Evolutionary conservation across 768 basidiomycete genomes (phyloP).

Genomic region (Termitomyces titanicus): DNA sequence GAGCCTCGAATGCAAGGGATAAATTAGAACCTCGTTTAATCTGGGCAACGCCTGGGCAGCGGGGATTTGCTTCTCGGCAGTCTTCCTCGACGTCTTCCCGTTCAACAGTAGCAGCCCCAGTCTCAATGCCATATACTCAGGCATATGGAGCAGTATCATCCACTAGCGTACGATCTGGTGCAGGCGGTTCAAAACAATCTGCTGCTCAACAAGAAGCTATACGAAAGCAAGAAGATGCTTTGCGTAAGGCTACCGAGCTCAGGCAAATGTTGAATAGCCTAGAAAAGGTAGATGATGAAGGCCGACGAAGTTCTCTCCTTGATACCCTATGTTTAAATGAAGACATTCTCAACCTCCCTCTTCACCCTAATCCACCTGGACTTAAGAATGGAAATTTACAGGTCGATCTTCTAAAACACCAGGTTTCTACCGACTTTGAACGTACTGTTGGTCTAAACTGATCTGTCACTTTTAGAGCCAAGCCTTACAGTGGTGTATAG

Average conservation of each 20-base stretch:
- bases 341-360: slow-evolving; percentile 70
- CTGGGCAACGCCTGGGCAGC: slow-evolving; percentile 73
- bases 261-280: slow-evolving; percentile 58
- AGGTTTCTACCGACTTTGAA: slow-evolving; percentile 38
- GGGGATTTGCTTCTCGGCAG: slow-evolving; percentile 43
- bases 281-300: slow-evolving; percentile 78
- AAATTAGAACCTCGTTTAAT: slow-evolving; percentile 61
- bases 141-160: slow-evolving; percentile 17
- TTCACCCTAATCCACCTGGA: slow-evolving; percentile 71
- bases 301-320: slow-evolving; percentile 63
- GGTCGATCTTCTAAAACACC: slow-evolving; percentile 79
- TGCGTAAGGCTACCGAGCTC: slow-evolving; percentile 64
- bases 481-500: slow-evolving; percentile 84
- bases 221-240: slow-evolving; percentile 46
- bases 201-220: slow-evolving; percentile 45
- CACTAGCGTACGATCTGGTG: slow-evolving; percentile 10
- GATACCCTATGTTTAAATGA: slow-evolving; percentile 65
- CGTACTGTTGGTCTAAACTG: neutral
- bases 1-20: slow-evolving; percentile 52
- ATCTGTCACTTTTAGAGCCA: slow-evolving; percentile 49
- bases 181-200: slow-evolving; percentile 17
- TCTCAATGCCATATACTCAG: neutral
- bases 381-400: slow-evolving; percentile 59
- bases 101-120: neutral
- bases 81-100: slow-evolving; percentile 15